phyloP scores from a whole-genome alignment of 495 filamentous ascomycete genomes.

The Evansstolkia leycettana region DNA sequence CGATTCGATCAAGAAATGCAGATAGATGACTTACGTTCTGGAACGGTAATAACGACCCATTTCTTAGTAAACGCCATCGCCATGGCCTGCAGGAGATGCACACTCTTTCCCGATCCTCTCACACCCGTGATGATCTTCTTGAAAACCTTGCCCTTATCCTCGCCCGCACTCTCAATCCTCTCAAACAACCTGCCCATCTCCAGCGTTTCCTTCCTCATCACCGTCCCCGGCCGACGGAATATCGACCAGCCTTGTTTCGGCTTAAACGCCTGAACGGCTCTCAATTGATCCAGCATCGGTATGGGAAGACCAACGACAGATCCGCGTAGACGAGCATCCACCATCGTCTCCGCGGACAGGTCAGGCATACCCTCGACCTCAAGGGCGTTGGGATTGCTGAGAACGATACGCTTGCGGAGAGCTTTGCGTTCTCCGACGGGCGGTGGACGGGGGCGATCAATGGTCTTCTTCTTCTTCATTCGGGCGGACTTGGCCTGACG shows the following conservation, averaged over 20 bases:
- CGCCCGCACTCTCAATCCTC: conserved; percentile 28
- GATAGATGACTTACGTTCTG: conserved; percentile 55
- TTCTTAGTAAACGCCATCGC: conserved; percentile 68
- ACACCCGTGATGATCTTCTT: conserved; percentile 62
- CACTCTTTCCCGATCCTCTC: conserved; percentile 69
- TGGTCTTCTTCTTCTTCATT: conserved; percentile 34
- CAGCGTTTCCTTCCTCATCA: conserved; percentile 65
- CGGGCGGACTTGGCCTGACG: conserved; percentile 28
- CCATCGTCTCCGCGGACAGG: conserved; percentile 42
- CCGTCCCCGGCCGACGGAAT: conserved; percentile 65
- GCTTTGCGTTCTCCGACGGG: conserved; percentile 72
- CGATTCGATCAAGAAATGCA: neutral
- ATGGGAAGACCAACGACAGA: conserved; percentile 57
- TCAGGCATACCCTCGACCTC: conserved; percentile 53
- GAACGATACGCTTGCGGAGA: conserved; percentile 71
- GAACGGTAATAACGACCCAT: conserved; percentile 82
- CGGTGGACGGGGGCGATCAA: conserved; percentile 37
- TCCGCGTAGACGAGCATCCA: conserved; percentile 42
- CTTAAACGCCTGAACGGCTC: conserved; percentile 80
- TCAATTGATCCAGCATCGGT: conserved; percentile 63
- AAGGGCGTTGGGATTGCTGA: conserved; percentile 89
- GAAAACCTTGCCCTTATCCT: conserved; percentile 43
- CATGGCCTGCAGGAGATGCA: conserved; percentile 75
- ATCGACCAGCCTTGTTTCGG: conserved; percentile 77
- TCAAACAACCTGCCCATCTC: conserved; percentile 53